Evolutionary conservation across 352 stramenopile species (phyloP).

Genomic region (Pythium aristosporum): DNA sequence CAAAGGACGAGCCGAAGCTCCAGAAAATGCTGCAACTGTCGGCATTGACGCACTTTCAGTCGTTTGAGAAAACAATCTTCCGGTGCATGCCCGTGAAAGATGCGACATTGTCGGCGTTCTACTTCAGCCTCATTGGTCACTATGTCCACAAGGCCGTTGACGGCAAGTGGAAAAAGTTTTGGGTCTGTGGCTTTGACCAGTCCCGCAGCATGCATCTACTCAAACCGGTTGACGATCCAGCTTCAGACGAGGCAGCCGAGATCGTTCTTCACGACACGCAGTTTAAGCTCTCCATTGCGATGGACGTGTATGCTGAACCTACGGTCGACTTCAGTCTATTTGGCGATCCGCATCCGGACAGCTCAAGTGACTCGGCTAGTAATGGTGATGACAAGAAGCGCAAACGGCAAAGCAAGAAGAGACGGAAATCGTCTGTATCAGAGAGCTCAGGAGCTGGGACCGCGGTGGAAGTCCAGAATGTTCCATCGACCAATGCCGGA

Average conservation of each 20-base stretch:
- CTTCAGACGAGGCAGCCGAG: constrained; percentile 47
- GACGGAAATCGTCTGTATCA: constrained; percentile 29
- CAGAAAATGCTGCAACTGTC: constrained; percentile 60
- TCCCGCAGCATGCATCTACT: constrained; percentile 56
- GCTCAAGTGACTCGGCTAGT: constrained; percentile 9
- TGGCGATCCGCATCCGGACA: constrained; percentile 28
- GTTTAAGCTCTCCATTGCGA: constrained; percentile 50
- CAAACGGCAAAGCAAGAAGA: constrained; percentile 55
- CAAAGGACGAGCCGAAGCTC: constrained; percentile 17
- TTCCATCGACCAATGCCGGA: constrained; percentile 29
- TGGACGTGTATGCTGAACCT: constrained; percentile 53
- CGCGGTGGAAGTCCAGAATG: constrained; percentile 57
- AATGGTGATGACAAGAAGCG: constrained; percentile 52
- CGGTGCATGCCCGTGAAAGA: constrained; percentile 60
- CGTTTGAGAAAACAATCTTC: constrained; percentile 79
- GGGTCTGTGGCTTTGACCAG: constrained; percentile 67
- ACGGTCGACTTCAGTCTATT: constrained; percentile 51
- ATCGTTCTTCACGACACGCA: constrained; percentile 79
- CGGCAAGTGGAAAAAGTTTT: constrained; percentile 78
- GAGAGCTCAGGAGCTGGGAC: background rate
- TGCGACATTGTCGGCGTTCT: constrained; percentile 48
- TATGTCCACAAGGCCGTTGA: constrained; percentile 74
- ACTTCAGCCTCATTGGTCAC: constrained; percentile 69
- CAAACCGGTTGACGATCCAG: constrained; percentile 40
- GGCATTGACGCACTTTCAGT: constrained; percentile 81